phyloP scores from a whole-genome alignment of 192 early-diverging fungal species.

The Cladochytrium replicatum region DNA sequence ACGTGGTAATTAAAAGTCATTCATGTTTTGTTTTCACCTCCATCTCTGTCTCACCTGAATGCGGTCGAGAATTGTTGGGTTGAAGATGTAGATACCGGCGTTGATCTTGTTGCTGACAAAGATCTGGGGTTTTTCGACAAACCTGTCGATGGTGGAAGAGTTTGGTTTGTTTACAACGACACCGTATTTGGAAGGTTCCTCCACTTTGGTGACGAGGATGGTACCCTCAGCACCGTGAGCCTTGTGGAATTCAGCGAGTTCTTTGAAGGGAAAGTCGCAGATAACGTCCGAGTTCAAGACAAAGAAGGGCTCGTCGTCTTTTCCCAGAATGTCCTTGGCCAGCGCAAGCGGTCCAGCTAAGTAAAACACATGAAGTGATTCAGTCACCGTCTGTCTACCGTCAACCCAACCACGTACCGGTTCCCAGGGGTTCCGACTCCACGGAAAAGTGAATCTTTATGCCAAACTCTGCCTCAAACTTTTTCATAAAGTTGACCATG shows the following conservation, averaged over 20 bases:
- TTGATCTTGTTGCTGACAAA: conserved; percentile 98
- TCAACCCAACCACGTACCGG: conserved; percentile 39
- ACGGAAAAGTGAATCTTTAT: conserved; percentile 95
- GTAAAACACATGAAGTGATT: conserved; percentile 21
- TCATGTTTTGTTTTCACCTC: too few relatives aligned
- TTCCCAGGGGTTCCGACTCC: conserved; percentile 96
- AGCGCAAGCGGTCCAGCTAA: conserved; percentile 83
- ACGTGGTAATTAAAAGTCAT: too few relatives aligned
- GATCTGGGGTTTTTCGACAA: conserved; percentile 95
- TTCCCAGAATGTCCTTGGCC: conserved; percentile 74
- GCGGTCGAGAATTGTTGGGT: conserved; percentile 76
- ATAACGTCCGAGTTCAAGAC: conserved; percentile 98
- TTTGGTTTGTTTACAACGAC: conserved; percentile 81
- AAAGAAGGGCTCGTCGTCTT: conserved; percentile 91
- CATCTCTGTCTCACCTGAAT: conserved; percentile 65
- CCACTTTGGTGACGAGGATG: conserved; percentile 90
- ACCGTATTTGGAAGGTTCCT: conserved; percentile 98
- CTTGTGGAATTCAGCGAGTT: conserved; percentile 81
- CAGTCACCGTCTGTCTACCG: too few relatives aligned
- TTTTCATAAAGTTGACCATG: conserved; percentile 87
- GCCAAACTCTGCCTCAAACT: conserved; percentile 81
- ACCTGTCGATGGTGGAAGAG: conserved; percentile 73
- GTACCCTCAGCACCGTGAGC: conserved; percentile 91
- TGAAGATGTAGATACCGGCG: conserved; percentile 98
- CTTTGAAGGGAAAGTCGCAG: conserved; percentile 94